Evolutionary conservation across 192 early-diverging fungal species (phyloP).

Genomic region (Gigaspora rosea): DNA sequence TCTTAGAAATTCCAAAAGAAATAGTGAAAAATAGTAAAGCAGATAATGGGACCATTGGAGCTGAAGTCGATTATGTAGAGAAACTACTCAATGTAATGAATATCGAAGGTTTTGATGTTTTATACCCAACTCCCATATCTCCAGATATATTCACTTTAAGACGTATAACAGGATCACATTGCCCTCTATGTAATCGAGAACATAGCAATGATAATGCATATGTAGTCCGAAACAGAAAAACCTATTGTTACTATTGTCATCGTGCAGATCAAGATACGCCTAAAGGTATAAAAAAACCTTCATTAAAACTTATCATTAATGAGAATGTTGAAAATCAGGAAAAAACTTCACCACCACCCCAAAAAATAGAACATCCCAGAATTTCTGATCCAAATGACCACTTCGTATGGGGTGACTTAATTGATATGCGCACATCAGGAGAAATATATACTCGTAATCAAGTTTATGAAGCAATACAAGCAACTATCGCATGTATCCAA

Average conservation of each 20-base stretch:
- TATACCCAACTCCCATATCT: neutral
- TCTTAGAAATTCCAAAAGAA: neutral
- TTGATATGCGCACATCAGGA: neutral
- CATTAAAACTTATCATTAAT: neutral
- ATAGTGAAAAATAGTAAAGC: neutral
- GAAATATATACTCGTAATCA: neutral
- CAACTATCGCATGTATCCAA: neutral
- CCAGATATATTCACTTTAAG: neutral
- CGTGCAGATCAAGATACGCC: neutral
- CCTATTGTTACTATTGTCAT: neutral
- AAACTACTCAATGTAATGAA: neutral
- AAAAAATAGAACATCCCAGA: neutral
- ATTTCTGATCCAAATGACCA: conserved; percentile 7
- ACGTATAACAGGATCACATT: neutral
- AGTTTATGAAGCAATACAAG: conserved; percentile 5
- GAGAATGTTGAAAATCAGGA: neutral
- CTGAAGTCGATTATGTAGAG: neutral
- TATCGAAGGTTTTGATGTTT: conserved; percentile 20
- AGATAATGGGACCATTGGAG: neutral
- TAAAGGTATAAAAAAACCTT: neutral
- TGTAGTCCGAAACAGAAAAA: conserved; percentile 10
- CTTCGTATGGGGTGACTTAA: neutral
- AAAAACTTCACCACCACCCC: neutral
- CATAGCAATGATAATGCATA: conserved; percentile 18
- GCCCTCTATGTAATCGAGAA: neutral